These are phyloP conservation scores for Plasmodium fragile DNA, from an alignment of 169 alveolate genomes.

Conservation along the genomic window DNA sequence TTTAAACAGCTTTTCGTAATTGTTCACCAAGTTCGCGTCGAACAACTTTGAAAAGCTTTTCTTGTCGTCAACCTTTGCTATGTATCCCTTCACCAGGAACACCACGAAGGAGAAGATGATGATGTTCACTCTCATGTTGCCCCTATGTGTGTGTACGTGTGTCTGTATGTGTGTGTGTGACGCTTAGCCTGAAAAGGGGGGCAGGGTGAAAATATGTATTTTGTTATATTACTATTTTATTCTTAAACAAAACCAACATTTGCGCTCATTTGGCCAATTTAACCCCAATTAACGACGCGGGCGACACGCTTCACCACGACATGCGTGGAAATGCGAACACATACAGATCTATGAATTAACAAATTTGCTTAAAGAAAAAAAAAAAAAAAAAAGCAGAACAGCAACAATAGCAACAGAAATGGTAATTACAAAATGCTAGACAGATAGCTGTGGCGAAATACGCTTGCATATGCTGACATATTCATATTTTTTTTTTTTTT, in stretches of 20 bases:
- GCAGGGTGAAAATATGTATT: not conserved
- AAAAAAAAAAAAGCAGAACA: not conserved
- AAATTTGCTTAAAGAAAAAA: not conserved
- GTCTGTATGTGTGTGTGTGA: not conserved
- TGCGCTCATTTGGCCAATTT: not conserved
- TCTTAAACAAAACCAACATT: not conserved
- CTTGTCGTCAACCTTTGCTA: not conserved
- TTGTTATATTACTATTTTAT: not conserved
- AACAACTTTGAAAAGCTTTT: not conserved
- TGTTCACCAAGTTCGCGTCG: slow-evolving; percentile 12
- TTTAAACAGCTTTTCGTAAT: slow-evolving; percentile 40
- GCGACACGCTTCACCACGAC: not conserved
- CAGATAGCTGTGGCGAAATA: not conserved
- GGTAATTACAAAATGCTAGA: not conserved
- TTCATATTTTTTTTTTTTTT: not conserved
- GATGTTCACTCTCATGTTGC: not conserved
- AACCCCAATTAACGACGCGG: not conserved
- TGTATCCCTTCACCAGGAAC: not conserved
- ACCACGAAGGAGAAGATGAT: slow-evolving; percentile 1
- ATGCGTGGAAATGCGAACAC: not conserved
- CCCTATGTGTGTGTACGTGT: not conserved
- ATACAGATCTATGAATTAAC: not conserved
- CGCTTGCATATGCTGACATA: not conserved
- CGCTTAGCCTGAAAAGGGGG: not conserved
- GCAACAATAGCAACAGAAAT: not conserved